Evolutionary conservation across 2,329 filamentous ascomycete genomes (phyloP).

Genomic region (Cadophora sp.): DNA sequence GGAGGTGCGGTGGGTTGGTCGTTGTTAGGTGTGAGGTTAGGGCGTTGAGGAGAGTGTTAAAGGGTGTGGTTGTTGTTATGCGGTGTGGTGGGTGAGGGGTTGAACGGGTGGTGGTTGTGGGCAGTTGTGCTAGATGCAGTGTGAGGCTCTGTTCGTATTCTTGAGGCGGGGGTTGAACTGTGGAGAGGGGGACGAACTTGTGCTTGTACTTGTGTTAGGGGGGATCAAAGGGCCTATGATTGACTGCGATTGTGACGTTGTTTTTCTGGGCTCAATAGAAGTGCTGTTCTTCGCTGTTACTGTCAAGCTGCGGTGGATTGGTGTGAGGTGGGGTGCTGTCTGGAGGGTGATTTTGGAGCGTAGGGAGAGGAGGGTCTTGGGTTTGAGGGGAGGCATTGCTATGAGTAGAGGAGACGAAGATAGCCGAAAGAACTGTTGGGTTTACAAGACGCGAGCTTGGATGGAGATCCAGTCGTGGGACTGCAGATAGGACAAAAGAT

Average conservation of each 20-base stretch:
- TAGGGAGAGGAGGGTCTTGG: constrained; percentile 24
- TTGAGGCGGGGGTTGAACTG: not conserved
- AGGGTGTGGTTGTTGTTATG: constrained; percentile 24
- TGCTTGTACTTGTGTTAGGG: not conserved
- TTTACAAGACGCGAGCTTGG: too few relatives aligned
- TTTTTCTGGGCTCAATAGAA: constrained; percentile 10
- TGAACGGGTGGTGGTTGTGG: not conserved
- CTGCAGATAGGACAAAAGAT: too few relatives aligned
- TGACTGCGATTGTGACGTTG: not conserved
- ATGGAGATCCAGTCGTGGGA: too few relatives aligned
- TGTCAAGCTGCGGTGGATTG: constrained; percentile 29
- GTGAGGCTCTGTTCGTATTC: not conserved
- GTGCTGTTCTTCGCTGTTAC: constrained; percentile 26
- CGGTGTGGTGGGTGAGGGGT: not conserved
- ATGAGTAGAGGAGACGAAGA: not conserved
- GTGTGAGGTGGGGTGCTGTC: constrained; percentile 17
- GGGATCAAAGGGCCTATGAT: not conserved
- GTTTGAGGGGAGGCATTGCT: constrained; percentile 35
- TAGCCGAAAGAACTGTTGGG: not conserved
- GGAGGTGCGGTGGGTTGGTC: constrained; percentile 30
- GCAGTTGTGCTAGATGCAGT: not conserved
- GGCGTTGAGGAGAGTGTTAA: constrained; percentile 33
- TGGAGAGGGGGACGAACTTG: not conserved
- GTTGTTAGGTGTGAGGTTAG: constrained; percentile 31
- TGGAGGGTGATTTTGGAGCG: constrained; percentile 24